phyloP scores from a whole-genome alignment of 2,329 filamentous ascomycete species.

The Akanthomyces uredinophilus region DNA sequence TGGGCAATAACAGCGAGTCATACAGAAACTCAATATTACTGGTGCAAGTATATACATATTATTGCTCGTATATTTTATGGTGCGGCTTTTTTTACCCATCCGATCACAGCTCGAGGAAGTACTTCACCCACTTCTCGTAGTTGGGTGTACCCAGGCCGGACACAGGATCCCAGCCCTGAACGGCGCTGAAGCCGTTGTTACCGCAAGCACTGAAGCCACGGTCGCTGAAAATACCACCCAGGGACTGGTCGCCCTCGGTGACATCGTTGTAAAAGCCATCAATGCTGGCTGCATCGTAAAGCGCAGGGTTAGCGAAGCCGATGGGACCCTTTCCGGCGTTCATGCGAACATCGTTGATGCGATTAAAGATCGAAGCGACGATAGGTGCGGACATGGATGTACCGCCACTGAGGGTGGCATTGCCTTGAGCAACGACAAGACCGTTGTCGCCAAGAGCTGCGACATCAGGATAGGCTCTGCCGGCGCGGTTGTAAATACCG shows the following conservation, averaged over 20 bases:
- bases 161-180: constrained; percentile 24
- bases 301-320: constrained; percentile 26
- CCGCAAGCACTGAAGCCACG: constrained; percentile 16
- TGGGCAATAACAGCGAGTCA: too few relatives aligned
- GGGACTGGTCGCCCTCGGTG: constrained; percentile 20
- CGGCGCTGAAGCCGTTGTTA: constrained; percentile 22
- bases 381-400: constrained; percentile 19
- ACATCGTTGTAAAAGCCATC: constrained; percentile 22
- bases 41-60: background rate
- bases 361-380: constrained; percentile 18
- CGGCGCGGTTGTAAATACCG: constrained; percentile 38
- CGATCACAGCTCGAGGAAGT: constrained; percentile 8
- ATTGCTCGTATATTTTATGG: background rate
- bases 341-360: constrained; percentile 18
- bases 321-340: constrained; percentile 31
- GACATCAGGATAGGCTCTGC: constrained; percentile 39
- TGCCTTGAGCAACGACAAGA: constrained; percentile 38
- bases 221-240: constrained; percentile 17
- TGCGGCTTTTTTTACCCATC: too few relatives aligned
- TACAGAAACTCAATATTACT: too few relatives aligned
- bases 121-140: constrained; percentile 9
- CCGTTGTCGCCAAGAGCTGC: constrained; percentile 39
- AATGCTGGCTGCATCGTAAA: constrained; percentile 3
- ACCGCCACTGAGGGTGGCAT: constrained; percentile 36
- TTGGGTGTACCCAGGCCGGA: constrained; percentile 22